A percentile compares a stretch with the other conserved stretches of the same genome.
These are phyloP conservation scores for Santalum album DNA, from an alignment of 164 flowering plant genomes.

Conservation along the genomic window DNA sequence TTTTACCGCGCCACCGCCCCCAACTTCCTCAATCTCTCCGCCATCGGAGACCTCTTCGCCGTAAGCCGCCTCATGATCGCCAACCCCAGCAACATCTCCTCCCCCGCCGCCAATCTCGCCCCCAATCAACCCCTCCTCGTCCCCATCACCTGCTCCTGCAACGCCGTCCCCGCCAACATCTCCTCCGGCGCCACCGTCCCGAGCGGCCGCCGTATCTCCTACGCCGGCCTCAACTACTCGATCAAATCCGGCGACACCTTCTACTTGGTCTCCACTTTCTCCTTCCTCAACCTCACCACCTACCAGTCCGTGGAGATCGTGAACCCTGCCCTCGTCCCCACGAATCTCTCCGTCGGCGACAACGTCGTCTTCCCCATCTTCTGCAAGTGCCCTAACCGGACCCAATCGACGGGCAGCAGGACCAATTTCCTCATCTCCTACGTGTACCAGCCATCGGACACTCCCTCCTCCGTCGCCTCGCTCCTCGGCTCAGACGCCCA, in stretches of 20 bases:
- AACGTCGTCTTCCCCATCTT: constrained; percentile 54
- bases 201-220: no score
- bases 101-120: constrained; percentile 34
- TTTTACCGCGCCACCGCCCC: constrained; percentile 55
- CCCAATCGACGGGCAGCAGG: constrained; percentile 19
- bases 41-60: constrained; percentile 67
- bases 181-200: constrained; percentile 10
- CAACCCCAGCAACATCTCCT: constrained; percentile 60
- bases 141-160: constrained; percentile 66
- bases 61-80: constrained; percentile 60
- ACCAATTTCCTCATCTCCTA: constrained; percentile 40
- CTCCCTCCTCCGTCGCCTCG: constrained; percentile 35
- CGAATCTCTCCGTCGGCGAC: constrained; percentile 35
- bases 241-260: constrained; percentile 51
- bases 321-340: not conserved
- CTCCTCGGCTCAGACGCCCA: constrained; percentile 29
- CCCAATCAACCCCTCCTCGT: constrained; percentile 56
- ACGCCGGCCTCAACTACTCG: constrained; percentile 42
- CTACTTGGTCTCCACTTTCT: constrained; percentile 12
- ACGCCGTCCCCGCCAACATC: constrained; percentile 9
- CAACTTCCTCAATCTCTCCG: constrained; percentile 43
- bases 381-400: constrained; percentile 60
- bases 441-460: constrained; percentile 63
- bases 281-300: not conserved
- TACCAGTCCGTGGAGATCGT: not conserved